Evolutionary conservation across 768 basidiomycete genomes (phyloP), one percentile per base, ranked within the genome.

Genomic region (Lactifluus hygrophoroides): DNA sequence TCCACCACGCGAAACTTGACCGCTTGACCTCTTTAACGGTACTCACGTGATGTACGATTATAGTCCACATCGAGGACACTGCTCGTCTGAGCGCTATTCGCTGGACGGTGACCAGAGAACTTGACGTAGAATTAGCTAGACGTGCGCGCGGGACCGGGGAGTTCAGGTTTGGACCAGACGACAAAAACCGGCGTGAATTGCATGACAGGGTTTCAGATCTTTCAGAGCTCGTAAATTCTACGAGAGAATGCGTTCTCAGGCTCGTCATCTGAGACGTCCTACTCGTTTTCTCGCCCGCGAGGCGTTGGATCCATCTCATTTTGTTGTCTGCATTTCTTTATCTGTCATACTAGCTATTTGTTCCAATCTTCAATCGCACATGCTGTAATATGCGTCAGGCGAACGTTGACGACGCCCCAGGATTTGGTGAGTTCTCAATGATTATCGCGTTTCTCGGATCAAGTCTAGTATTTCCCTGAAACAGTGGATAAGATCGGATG

Each of bases 51-150:
- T 28, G 25, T 19, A 42, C 40, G 1, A 4, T 43, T 37, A 5
- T n/a, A 59, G 58, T 49, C 14, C 35, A 21, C 2, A 6, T 50
- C 8, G 58, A 59, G 16, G 19, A 47, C 37, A 30, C 58, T 6
- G 40, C 58, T 13, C 53, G 46, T 8, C 47, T 59, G 9, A 23
- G 52, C 17, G 52, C 58, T 11, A n/a, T 59, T 30, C 58, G 58
- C 25, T 59, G 58, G 58, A 37, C 46, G 1, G 16, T 49, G 6
- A 52, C 52, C 9, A 38, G 46, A 14, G 32, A 1, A 2, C 19
- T 49, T n/a, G 19, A 42, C 2, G 34, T 28, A 8, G 14, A 34
- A n/a, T 42, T 59, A 0, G 40, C 23, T 14, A 42, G 27, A 19
- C 32, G 16, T 16, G 27, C 46, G 25, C 47, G 58, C 23, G 46